Conservation (phyloP, 257 asterid genomes). For the Solanum virginianum region DNA sequence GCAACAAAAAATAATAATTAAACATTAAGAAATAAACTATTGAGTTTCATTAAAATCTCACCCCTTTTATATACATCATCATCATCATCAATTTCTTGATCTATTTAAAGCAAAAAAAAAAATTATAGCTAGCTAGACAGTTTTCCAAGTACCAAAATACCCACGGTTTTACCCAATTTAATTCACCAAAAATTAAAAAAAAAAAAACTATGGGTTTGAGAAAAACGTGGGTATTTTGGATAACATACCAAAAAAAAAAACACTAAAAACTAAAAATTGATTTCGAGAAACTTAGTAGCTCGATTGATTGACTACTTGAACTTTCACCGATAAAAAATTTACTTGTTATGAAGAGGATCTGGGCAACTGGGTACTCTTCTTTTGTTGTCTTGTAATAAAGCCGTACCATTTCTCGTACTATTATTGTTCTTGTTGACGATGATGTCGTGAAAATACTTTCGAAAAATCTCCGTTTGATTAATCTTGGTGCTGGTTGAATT, state of each 20-base stretch:
- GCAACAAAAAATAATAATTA: too few relatives aligned
- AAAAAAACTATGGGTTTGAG: conserved; percentile 6
- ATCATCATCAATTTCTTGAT: conserved; percentile 2
- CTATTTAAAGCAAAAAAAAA: neutral
- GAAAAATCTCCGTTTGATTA: conserved; percentile 29
- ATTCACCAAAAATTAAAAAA: neutral
- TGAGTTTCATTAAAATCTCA: neutral
- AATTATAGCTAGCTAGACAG: neutral
- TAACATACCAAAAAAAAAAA: neutral
- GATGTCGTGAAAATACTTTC: conserved; percentile 20
- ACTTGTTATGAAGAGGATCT: conserved; percentile 86
- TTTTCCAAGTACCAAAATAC: conserved; percentile 56
- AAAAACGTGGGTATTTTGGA: conserved; percentile 74
- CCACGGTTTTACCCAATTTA: conserved; percentile 47
- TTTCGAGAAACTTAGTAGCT: neutral
- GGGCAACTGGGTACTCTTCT: conserved; percentile 82
- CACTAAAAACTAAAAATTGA: neutral
- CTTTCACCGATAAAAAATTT: neutral
- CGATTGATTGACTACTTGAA: neutral
- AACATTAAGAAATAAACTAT: neutral
- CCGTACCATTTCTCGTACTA: conserved; percentile 6
- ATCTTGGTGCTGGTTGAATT: neutral
- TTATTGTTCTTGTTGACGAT: neutral
- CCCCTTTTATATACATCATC: conserved; percentile 16
- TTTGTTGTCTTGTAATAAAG: conserved; percentile 34